A percentile compares a stretch with the other conserved stretches of the same genome.
These are phyloP conservation scores for Podila verticillata DNA, from an alignment of 192 early-diverging fungal species.

Conservation along the genomic window DNA sequence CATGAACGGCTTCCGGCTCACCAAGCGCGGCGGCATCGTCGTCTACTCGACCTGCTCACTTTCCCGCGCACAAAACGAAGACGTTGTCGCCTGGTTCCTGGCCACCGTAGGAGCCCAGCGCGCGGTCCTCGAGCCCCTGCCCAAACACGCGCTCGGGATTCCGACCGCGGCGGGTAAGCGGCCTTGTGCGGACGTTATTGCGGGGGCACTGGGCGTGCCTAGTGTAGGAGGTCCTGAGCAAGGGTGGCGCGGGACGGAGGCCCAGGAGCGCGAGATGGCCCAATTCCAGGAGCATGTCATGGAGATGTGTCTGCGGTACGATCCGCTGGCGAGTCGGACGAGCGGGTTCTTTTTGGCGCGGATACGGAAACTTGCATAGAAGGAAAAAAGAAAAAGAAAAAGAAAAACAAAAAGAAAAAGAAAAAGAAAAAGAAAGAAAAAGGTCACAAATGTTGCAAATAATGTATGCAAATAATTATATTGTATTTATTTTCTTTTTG, in stretches of 20 bases:
- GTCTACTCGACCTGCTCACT: constrained; percentile 92
- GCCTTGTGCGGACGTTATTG: constrained; percentile 22
- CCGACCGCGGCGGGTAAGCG: constrained; percentile 25
- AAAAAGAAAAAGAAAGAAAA: too few relatives aligned
- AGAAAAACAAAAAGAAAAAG: not conserved
- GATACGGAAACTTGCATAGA: constrained; percentile 67
- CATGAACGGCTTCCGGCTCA: constrained; percentile 78
- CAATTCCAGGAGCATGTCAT: constrained; percentile 33
- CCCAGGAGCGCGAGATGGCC: constrained; percentile 31
- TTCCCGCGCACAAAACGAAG: constrained; percentile 86
- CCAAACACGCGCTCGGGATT: constrained; percentile 46
- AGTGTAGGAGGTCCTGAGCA: not conserved
- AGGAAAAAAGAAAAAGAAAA: not conserved
- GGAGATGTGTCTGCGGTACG: constrained; percentile 67
- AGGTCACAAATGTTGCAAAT: too few relatives aligned
- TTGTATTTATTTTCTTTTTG: not conserved
- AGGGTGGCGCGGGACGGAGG: constrained; percentile 12
- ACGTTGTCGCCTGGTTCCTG: constrained; percentile 84
- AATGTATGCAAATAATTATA: not conserved
- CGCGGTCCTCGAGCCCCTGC: constrained; percentile 67
- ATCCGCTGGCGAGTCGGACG: constrained; percentile 71
- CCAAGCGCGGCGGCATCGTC: constrained; percentile 79
- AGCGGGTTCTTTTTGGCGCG: constrained; percentile 86
- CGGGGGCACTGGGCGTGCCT: constrained; percentile 20
- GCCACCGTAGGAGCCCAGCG: constrained; percentile 36